Base-by-base conservation (phyloP, 2,329 filamentous ascomycete species). In the Cryoendolithus antarcticus region DNA sequence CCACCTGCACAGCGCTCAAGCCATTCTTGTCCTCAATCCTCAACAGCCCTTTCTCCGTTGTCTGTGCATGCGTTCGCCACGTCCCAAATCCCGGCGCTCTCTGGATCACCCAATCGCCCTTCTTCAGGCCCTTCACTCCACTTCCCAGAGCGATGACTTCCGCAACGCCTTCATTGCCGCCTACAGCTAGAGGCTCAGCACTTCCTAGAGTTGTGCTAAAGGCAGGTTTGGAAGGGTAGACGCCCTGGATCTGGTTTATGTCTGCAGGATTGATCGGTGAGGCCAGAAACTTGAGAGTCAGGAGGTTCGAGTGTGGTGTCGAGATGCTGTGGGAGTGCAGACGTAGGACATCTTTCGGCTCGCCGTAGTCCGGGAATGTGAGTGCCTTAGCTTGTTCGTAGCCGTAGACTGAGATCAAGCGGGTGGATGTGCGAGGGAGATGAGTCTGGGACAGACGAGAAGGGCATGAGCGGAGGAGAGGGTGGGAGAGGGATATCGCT, bases 221-320 rank as follows among this genome's bases (percentile, higher is more conserved):
- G 33, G 73, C 67, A 0, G 88, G 86, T 58, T 86, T 86, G 34
- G 78, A 78, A 45, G 89, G 89, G 66, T 98, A 98, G 3, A 89
- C 86, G 48, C 91, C 91, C 68, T 98, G 91, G 55, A 98, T 84
- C 54, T 89, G 89, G 69, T 98, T 98, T 62, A 98, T 84, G 65
- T 98, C 91, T 55, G 91, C 88, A 15, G 91, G 91, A 66, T 98
- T 98, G 62, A 98, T 85, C 41, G 91, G 86, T 1, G 86, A 78
- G 27, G 88, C 84, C 53, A 98, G 83, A 53, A 91, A 80, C 60
- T 86, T 85, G 44, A 98, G 69, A 39, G 89, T 86, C 50, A 93
- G 66, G 46, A 73, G 66, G 40, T 73, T 66, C 35, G 83, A 80
- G 46, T 86, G 74, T 3, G 75, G 72, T 3, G 84, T 82, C 3